Percentiles rank a stretch among this genome's conserved stretches.
Conservation (phyloP, 352 stramenopile genomes). For the Phytophthora vignae region DNA sequence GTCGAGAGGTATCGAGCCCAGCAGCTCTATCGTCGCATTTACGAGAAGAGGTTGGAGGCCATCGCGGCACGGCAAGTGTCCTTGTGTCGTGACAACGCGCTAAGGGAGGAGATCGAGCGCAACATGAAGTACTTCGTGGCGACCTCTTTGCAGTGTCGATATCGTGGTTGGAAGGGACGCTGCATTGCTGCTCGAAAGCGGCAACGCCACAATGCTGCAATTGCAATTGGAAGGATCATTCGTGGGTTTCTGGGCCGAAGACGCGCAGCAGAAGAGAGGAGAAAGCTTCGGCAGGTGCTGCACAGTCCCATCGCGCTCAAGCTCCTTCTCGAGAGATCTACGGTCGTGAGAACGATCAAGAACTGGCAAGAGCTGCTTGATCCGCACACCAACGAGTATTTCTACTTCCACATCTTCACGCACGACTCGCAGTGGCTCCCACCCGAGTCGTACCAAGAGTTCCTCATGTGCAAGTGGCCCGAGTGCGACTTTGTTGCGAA, state of each 20-base stretch:
- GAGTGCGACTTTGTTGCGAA: constrained; percentile 60
- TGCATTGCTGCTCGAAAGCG: constrained; percentile 41
- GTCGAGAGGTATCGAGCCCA: constrained; percentile 58
- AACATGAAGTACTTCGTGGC: constrained; percentile 85
- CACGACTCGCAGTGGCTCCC: constrained; percentile 85
- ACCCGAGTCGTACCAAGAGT: constrained; percentile 66
- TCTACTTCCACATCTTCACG: constrained; percentile 85
- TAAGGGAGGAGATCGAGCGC: constrained; percentile 74
- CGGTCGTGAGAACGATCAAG: constrained; percentile 63
- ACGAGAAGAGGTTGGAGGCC: constrained; percentile 59
- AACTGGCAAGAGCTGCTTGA: constrained; percentile 85
- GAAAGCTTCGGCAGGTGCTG: constrained; percentile 68
- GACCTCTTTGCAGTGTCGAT: constrained; percentile 69
- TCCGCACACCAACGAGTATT: constrained; percentile 87
- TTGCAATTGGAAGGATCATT: constrained; percentile 64
- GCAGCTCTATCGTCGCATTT: constrained; percentile 61
- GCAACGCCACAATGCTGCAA: constrained; percentile 53
- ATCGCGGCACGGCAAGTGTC: constrained; percentile 51
- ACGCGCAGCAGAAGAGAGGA: constrained; percentile 51
- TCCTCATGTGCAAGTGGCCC: constrained; percentile 72
- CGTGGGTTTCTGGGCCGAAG: constrained; percentile 61
- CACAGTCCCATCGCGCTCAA: constrained; percentile 71
- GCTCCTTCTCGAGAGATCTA: constrained; percentile 73
- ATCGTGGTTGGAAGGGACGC: constrained; percentile 69
- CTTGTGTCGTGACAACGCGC: constrained; percentile 64